Conservation (phyloP, 495 filamentous ascomycete species). For the Penicillium dipodomyicola region DNA sequence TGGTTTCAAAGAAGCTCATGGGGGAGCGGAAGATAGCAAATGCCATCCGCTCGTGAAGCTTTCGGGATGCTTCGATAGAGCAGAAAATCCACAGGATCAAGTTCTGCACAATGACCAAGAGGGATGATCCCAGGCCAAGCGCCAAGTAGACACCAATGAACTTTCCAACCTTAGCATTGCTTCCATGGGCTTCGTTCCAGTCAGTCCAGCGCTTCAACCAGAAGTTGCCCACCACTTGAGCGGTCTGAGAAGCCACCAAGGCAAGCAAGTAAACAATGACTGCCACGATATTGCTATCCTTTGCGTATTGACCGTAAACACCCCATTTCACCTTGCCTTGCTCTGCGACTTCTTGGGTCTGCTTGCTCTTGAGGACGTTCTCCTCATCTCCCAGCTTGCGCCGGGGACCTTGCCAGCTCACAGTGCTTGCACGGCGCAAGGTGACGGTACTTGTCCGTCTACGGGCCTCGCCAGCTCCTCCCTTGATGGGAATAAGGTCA, state of each 20-base stretch:
- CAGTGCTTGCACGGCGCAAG: conserved; percentile 84
- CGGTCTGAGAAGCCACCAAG: conserved; percentile 75
- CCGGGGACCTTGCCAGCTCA: conserved; percentile 80
- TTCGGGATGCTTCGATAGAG: conserved; percentile 95
- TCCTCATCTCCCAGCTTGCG: conserved; percentile 85
- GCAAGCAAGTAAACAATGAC: conserved; percentile 78
- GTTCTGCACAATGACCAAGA: conserved; percentile 85
- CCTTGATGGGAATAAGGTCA: conserved; percentile 67
- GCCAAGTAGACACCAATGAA: conserved; percentile 95
- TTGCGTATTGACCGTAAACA: conserved; percentile 86
- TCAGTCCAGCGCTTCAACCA: conserved; percentile 97
- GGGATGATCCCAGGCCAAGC: conserved; percentile 85
- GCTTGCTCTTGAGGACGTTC: conserved; percentile 70
- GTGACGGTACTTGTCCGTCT: conserved; percentile 69
- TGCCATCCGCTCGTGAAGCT: conserved; percentile 97
- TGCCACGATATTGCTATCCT: conserved; percentile 83
- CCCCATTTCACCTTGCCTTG: conserved; percentile 98
- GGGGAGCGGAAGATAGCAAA: conserved; percentile 96
- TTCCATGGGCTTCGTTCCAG: conserved; percentile 60
- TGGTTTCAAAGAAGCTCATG: conserved; percentile 99
- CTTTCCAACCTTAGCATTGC: conserved; percentile 75
- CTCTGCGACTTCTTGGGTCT: conserved; percentile 80
- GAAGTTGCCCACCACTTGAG: conserved; percentile 74
- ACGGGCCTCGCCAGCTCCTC: conserved; percentile 43
- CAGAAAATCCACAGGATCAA: conserved; percentile 99